Percentiles rank a stretch among this genome's conserved stretches.
Conservation (phyloP, 768 basidiomycete species). For the Mrakia hoshinonis region DNA sequence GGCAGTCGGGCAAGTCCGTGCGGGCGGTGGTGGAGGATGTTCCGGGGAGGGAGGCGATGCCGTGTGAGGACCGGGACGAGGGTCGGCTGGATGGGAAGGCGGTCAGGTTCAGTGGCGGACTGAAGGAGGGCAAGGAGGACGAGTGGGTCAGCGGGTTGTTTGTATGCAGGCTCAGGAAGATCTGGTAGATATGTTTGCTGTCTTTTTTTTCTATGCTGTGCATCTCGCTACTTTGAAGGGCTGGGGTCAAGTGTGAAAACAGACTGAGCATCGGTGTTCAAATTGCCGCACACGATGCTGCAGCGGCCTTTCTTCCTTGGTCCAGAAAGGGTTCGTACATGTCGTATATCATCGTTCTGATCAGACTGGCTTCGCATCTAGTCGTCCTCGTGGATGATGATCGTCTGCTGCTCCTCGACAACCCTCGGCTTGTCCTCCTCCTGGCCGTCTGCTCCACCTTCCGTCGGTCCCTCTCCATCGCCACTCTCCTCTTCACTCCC, state of each 20-base stretch:
- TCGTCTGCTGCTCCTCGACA: conserved; percentile 32
- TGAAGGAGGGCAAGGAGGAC: conserved; percentile 23
- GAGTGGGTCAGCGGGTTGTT: conserved; percentile 29
- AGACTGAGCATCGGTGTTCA: too few species aligned
- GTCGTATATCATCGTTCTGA: neutral
- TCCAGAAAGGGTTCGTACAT: neutral
- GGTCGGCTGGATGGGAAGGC: conserved; percentile 15
- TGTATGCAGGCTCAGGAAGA: conserved; percentile 23
- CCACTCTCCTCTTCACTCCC: conserved; percentile 23
- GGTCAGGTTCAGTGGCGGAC: conserved; percentile 18
- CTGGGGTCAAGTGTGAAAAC: too few species aligned
- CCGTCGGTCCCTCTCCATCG: neutral
- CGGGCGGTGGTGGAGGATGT: conserved; percentile 22
- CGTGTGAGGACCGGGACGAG: conserved; percentile 7
- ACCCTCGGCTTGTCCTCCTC: conserved; percentile 5
- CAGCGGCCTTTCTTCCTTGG: too few species aligned
- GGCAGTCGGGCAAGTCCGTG: neutral
- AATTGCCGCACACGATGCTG: too few species aligned
- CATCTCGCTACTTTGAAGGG: too few species aligned
- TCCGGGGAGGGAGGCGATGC: conserved; percentile 20
- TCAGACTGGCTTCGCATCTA: conserved; percentile 23
- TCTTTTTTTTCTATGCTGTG: too few species aligned
- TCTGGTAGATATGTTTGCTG: conserved; percentile 1
- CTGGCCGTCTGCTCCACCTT: neutral
- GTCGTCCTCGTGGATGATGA: conserved; percentile 43